Evolutionary conservation across 1,139 yeast genomes (phyloP).

Genomic region (Candida sanyaensis): DNA sequence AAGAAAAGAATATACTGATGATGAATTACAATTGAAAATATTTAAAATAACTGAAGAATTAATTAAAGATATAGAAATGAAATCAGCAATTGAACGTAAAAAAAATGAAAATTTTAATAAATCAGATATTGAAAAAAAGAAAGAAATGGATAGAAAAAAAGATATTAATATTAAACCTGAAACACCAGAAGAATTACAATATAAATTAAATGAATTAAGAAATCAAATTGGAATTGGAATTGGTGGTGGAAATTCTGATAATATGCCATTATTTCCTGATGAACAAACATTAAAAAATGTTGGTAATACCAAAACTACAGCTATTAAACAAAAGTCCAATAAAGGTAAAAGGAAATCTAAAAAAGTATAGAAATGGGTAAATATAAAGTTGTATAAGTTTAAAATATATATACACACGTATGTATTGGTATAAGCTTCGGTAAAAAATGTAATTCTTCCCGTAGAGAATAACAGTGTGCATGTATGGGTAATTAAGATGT

Average conservation of each 20-base stretch:
- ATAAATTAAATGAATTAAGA: slow-evolving; percentile 32
- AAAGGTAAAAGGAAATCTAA: slow-evolving; percentile 2
- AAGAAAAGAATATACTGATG: slow-evolving; percentile 65
- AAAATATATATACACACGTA: neutral
- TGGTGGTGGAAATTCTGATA: slow-evolving; percentile 11
- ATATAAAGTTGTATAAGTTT: neutral
- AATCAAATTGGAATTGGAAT: slow-evolving; percentile 25
- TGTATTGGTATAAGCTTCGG: too few relatives aligned
- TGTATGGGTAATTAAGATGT: too few relatives aligned
- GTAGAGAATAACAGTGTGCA: too few relatives aligned
- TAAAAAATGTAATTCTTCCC: too few relatives aligned
- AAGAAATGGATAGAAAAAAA: slow-evolving; percentile 21
- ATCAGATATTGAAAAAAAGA: slow-evolving; percentile 20
- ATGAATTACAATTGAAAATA: slow-evolving; percentile 59
- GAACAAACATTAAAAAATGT: slow-evolving; percentile 10
- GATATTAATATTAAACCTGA: slow-evolving; percentile 36
- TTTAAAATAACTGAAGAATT: slow-evolving; percentile 61
- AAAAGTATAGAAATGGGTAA: neutral
- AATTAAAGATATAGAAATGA: slow-evolving; percentile 64
- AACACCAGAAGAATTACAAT: slow-evolving; percentile 35
- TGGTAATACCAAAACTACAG: neutral
- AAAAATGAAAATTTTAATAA: slow-evolving; percentile 25
- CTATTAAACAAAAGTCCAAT: neutral
- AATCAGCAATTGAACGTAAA: slow-evolving; percentile 67
- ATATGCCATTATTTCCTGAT: slow-evolving; percentile 31